Evolutionary conservation across 2,329 filamentous ascomycete species (phyloP).

Genomic region (Sclerotinia glacialis): DNA sequence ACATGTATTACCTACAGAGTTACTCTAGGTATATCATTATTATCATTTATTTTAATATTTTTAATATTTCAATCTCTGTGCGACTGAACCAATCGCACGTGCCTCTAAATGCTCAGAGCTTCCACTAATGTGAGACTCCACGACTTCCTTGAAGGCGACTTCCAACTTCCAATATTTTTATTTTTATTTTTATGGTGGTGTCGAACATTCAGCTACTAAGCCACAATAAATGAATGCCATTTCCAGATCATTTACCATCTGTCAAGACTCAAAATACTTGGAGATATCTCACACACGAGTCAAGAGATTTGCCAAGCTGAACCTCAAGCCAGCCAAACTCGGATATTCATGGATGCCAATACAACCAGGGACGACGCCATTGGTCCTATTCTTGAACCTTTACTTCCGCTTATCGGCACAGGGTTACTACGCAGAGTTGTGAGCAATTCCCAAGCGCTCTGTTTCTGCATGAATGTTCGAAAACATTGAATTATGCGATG

Average conservation of each 20-base stretch:
- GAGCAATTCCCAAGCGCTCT: neutral
- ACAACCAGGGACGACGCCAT: slow-evolving; percentile 1
- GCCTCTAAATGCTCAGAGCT: slow-evolving; percentile 2
- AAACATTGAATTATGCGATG: slow-evolving; percentile 7
- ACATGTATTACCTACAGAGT: neutral
- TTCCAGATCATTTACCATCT: neutral
- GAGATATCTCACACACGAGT: slow-evolving; percentile 7
- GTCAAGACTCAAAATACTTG: neutral
- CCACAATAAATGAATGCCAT: neutral
- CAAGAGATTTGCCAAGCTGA: slow-evolving; percentile 5
- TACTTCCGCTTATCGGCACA: slow-evolving; percentile 3
- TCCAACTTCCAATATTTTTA: neutral
- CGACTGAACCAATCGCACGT: neutral
- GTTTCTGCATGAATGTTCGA: slow-evolving; percentile 7
- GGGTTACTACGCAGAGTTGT: slow-evolving; percentile 6
- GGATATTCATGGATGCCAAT: neutral
- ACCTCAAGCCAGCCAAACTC: neutral
- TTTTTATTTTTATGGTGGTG: too few relatives aligned
- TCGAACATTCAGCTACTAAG: slow-evolving; percentile 17
- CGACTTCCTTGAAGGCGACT: too few relatives aligned
- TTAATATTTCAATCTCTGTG: slow-evolving; percentile 3
- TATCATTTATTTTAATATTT: too few relatives aligned
- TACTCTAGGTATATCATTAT: too few relatives aligned
- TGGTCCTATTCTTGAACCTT: slow-evolving; percentile 5
- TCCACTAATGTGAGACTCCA: slow-evolving; percentile 8